Evolutionary conservation across 2,329 filamentous ascomycete species (phyloP), one percentile per base, ranked within the genome.

Genomic region (Cucurbitaria berberidis): DNA sequence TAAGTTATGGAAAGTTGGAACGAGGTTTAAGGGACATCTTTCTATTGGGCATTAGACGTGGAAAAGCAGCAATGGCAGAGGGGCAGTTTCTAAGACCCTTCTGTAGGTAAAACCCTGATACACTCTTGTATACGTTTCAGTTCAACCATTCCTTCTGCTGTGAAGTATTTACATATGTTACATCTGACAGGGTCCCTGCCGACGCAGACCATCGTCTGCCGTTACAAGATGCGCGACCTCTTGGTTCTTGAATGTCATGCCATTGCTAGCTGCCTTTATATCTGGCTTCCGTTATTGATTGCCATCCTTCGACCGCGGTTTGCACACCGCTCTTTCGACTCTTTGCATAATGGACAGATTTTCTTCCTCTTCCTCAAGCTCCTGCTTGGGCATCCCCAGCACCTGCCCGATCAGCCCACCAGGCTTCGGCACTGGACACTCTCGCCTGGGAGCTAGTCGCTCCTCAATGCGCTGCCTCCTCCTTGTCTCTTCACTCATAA

Each of bases 351-450:
- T 59, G 1, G 55, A 45, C 19, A 51, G 3, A 8, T 40, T 53
- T 38, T 63, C 65, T 29, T 57, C 59, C n/a, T 59, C 58, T 29
- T 48, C 54, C 18, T 48, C 48, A 11, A 52, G 51, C 16, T 58
- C 59, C 4, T 72, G 65, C 27, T 70, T 63, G 62, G 82, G 83
- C 70, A 93, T 89, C 0, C 90, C 91, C 57, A 95, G 76, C 63
- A 93, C 80, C 69, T 89, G 84, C 11, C 90, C 90, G 40, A 96
- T 77, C 29, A 92, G 77, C 2, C 92, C 93, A 27, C 86, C 82
- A 0, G 95, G 93, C 76, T 97, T 97, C 5, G 95, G 95, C 11
- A 99, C 87, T 0, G 95, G 95, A 71, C 95, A 99, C 72, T 96
- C 91, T 67, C 91, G 84, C 69, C 81, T 77, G 39, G 59, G 58